Evolutionary conservation across 2,329 filamentous ascomycete genomes (phyloP).

Genomic region (Hypoxylon sp.): DNA sequence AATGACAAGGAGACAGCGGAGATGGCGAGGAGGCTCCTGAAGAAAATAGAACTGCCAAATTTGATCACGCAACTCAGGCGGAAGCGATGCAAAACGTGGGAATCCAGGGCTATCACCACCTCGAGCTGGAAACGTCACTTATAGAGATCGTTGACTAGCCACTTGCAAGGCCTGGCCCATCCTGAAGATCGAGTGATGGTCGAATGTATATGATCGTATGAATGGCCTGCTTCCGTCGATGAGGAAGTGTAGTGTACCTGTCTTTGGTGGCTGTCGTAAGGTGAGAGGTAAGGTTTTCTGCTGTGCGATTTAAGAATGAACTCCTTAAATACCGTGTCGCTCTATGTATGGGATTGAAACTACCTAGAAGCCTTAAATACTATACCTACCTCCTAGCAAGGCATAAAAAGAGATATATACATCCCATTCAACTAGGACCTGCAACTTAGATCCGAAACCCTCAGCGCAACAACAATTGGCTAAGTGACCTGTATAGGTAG

Average conservation of each 20-base stretch:
- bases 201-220: background rate
- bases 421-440: no score
- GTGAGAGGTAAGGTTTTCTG: background rate
- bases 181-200: background rate
- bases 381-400: no score
- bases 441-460: no score
- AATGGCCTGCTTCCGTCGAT: background rate
- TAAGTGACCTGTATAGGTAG: no score
- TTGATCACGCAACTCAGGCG: constrained; percentile 15
- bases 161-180: constrained; percentile 1
- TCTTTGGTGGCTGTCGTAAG: background rate
- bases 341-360: no score
- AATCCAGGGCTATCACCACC: background rate
- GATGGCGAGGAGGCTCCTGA: background rate
- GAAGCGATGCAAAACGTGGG: constrained; percentile 8
- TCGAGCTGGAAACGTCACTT: background rate
- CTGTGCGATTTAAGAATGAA: no score
- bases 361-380: no score
- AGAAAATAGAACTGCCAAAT: constrained; percentile 17
- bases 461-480: no score
- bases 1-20: background rate
- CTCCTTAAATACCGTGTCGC: no score
- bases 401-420: no score
- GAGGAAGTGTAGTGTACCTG: background rate
- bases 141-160: background rate